Evolutionary conservation across 805 yeast genomes (phyloP).

Genomic region (Yarrowia keelungensis): DNA sequence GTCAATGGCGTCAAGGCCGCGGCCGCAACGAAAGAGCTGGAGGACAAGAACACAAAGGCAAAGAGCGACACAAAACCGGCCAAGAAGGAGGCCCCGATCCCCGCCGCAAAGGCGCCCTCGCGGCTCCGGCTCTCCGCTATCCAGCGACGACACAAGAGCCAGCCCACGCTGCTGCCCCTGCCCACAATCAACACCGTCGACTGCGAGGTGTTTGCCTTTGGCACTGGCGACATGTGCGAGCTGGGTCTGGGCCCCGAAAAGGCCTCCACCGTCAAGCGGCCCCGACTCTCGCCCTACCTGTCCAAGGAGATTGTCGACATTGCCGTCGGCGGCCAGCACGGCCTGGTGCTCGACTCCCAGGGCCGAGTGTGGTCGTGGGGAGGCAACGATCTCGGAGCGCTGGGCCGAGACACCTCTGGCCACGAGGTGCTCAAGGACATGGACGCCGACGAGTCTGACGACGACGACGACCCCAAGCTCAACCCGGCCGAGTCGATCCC

Average conservation of each 20-base stretch:
- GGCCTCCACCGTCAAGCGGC: conserved; percentile 94
- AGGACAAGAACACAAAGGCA: not conserved
- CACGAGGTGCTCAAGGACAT: conserved; percentile 71
- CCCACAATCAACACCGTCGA: conserved; percentile 53
- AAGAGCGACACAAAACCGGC: not conserved
- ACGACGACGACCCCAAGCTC: conserved; percentile 78
- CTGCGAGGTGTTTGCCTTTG: conserved; percentile 89
- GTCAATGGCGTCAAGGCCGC: conserved; percentile 25
- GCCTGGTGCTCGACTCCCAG: conserved; percentile 75
- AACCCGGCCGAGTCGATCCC: conserved; percentile 93
- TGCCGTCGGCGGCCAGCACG: conserved; percentile 97
- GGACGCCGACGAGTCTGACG: conserved; percentile 68
- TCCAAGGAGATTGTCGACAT: conserved; percentile 78
- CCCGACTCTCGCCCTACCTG: conserved; percentile 72
- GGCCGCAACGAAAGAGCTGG: conserved; percentile 8
- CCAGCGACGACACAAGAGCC: conserved; percentile 27
- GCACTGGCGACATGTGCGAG: conserved; percentile 97
- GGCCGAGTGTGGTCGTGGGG: conserved; percentile 99
- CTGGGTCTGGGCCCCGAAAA: conserved; percentile 95
- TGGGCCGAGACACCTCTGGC: conserved; percentile 79
- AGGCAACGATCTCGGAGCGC: conserved; percentile 86
- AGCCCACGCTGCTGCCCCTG: conserved; percentile 42
- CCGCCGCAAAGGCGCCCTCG: conserved; percentile 17
- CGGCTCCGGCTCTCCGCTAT: conserved; percentile 16
- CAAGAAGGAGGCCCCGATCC: conserved; percentile 6